Evolutionary conservation across 2,329 filamentous ascomycete species (phyloP).

Genomic region (Trichoderma asperellum): DNA sequence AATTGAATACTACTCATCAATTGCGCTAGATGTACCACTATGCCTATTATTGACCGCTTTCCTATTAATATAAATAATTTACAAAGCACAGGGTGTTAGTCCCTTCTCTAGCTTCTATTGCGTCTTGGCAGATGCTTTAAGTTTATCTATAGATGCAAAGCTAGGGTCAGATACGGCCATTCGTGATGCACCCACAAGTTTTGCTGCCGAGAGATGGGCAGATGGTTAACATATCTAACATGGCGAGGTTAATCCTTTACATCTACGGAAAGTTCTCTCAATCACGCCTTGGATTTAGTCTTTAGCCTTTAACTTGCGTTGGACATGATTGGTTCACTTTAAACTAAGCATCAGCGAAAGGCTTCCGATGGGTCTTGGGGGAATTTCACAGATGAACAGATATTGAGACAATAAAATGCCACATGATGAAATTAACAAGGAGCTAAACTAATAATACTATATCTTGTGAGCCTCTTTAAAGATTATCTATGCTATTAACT

Average conservation of each 20-base stretch:
- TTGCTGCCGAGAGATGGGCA: neutral
- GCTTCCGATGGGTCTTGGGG: neutral
- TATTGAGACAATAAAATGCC: neutral
- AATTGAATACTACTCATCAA: neutral
- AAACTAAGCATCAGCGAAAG: neutral
- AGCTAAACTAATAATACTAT: neutral
- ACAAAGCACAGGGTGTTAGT: too few relatives aligned
- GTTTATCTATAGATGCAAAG: neutral
- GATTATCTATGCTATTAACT: neutral
- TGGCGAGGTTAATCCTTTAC: neutral
- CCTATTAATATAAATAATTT: neutral
- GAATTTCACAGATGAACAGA: neutral
- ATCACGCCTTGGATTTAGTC: too few relatives aligned
- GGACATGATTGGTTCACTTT: neutral
- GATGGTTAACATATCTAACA: neutral
- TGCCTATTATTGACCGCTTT: neutral
- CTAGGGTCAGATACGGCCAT: neutral
- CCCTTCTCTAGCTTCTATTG: neutral
- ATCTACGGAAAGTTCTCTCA: too few relatives aligned
- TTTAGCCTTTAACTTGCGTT: too few relatives aligned
- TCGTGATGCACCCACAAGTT: neutral
- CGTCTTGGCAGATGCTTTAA: neutral
- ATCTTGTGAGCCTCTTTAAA: too few relatives aligned
- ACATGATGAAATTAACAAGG: rapidly evolving
- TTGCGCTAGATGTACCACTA: neutral